phyloP scores from a whole-genome alignment of 2,329 filamentous ascomycete species.

The Aspergillus sp. region DNA sequence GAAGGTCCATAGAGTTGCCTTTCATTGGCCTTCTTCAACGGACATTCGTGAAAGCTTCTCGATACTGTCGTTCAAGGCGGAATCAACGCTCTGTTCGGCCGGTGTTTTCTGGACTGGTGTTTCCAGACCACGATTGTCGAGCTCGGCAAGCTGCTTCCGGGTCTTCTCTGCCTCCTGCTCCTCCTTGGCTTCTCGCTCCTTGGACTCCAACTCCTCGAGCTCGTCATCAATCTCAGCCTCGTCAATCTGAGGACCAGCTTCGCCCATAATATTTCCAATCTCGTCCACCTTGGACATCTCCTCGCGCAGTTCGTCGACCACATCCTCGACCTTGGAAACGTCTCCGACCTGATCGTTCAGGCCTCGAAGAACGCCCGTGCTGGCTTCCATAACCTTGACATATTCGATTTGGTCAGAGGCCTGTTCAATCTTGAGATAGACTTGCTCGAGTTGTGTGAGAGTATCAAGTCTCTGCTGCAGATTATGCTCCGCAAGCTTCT shows the following conservation, averaged over 20 bases:
- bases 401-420: slow-evolving; percentile 82
- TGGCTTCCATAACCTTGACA: slow-evolving; percentile 77
- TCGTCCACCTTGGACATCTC: slow-evolving; percentile 83
- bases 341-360: slow-evolving; percentile 79
- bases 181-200: slow-evolving; percentile 50
- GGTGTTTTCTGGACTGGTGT: slow-evolving; percentile 36
- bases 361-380: slow-evolving; percentile 67
- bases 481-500: slow-evolving; percentile 75
- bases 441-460: slow-evolving; percentile 77
- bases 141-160: slow-evolving; percentile 50
- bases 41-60: slow-evolving; percentile 43
- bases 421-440: slow-evolving; percentile 79
- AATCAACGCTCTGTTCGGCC: slow-evolving; percentile 28
- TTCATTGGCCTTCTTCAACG: slow-evolving; percentile 33
- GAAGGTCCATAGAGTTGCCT: neutral
- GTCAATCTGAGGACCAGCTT: slow-evolving; percentile 62
- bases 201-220: slow-evolving; percentile 71
- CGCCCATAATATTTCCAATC: slow-evolving; percentile 72
- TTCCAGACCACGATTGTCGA: slow-evolving; percentile 42
- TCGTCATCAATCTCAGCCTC: slow-evolving; percentile 87
- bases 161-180: slow-evolving; percentile 52
- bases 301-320: slow-evolving; percentile 73
- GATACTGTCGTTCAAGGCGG: slow-evolving; percentile 39
- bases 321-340: slow-evolving; percentile 69
- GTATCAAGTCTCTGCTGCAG: slow-evolving; percentile 71